Evolutionary conservation across 768 basidiomycete species (phyloP), one percentile per base, ranked within the genome.

Genomic region (Collybia mongolica): DNA sequence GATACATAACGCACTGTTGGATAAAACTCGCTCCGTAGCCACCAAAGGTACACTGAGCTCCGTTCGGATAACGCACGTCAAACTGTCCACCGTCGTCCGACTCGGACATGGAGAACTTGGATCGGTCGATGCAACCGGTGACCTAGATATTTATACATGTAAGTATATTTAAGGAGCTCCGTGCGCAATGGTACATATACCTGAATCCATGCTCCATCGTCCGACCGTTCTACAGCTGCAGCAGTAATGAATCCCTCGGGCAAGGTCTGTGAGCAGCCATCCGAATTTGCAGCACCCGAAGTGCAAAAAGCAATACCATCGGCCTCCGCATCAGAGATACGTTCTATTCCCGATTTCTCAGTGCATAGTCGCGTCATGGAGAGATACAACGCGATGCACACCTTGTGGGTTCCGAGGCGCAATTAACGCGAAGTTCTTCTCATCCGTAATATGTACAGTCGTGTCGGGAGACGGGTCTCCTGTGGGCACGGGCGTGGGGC

Each of bases 1-100:
- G 32, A 12, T 12, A 1, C 36, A 54, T 15, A 12, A 62, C 76
- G 56, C 51, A 79, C 79, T 70, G 67, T 58, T 79, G 68, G 35
- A 80, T 77, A 51, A 80, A 80, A 49, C 78, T 80, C 35, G 76
- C 75, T 5, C 71, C 76, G 39, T 70, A 73, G 4, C 78, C 78
- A 37, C 79, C 78, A 50, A 73, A 80, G 2, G 69, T 68, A 61
- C 79, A 80, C 43, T 76, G 74, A 18, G 79, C 78, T n/a, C 78
- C 78, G 44, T 80, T 72, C 1, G 77, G 79, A 56, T 71, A 80
- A 19, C 78, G 71, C 38, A 72, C 65, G 43, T 80, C 79, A 50
- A 77, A 71, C 54, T 80, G 78, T 8, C 79, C 78, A 5, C 78
- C 79, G 3, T 67, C 64, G 37, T 80, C 76, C 17, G 39, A 28